These are phyloP conservation scores for Termitomyces sp. DNA, from an alignment of 768 basidiomycete species.

Conservation along the genomic window DNA sequence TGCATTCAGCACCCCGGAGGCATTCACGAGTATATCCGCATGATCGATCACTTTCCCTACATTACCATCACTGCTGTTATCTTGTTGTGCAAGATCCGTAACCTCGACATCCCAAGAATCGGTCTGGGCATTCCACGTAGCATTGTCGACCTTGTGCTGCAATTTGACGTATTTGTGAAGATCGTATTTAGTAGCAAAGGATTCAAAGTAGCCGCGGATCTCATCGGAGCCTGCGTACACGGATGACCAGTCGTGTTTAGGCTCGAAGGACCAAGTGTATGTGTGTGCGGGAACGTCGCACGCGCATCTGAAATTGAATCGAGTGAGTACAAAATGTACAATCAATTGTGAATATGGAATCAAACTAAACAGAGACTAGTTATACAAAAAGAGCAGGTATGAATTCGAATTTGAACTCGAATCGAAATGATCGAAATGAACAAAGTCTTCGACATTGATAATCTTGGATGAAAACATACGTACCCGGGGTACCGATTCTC, in stretches of 20 bases:
- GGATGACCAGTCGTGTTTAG: constrained; percentile 28
- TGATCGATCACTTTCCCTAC: constrained; percentile 17
- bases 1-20: constrained; percentile 29
- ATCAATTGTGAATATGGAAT: too few relatives aligned
- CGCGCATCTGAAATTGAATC: constrained; percentile 21
- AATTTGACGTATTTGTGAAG: constrained; percentile 28
- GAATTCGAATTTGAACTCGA: too few relatives aligned
- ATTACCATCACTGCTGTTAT: too few relatives aligned
- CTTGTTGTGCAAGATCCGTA: constrained; percentile 7
- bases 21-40: constrained; percentile 32
- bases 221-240: constrained; percentile 28
- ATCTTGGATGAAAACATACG: background rate
- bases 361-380: too few relatives aligned
- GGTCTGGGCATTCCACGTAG: constrained; percentile 26
- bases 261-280: constrained; percentile 31
- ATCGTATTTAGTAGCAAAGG: constrained; percentile 25
- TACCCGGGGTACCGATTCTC: constrained; percentile 35
- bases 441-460: too few relatives aligned
- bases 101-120: constrained; percentile 27
- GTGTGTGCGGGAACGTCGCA: constrained; percentile 30
- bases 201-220: constrained; percentile 25
- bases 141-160: constrained; percentile 22
- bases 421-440: too few relatives aligned
- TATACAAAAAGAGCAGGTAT: too few relatives aligned
- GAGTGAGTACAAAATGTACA: background rate